These are phyloP conservation scores for Suhomyces anneliseae DNA, from an alignment of 1,139 yeast genomes.

Conservation along the genomic window DNA sequence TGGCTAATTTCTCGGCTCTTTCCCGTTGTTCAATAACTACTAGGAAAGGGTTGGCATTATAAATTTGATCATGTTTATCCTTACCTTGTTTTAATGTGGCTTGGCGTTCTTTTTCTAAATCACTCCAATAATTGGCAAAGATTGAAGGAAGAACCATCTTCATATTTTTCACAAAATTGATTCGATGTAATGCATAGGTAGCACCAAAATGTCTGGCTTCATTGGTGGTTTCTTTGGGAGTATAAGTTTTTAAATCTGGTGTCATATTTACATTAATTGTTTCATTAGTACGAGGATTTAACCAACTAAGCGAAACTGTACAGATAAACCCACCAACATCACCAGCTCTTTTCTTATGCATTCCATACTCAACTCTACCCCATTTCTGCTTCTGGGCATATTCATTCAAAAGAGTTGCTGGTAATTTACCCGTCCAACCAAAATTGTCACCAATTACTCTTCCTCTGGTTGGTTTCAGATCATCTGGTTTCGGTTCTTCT, in stretches of 20 bases:
- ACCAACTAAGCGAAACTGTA: conserved; percentile 62
- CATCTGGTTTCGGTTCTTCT: conserved; percentile 13
- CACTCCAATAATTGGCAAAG: conserved; percentile 77
- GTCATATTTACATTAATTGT: conserved; percentile 56
- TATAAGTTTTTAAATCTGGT: conserved; percentile 55
- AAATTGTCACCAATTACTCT: conserved; percentile 48
- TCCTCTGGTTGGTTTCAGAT: conserved; percentile 42
- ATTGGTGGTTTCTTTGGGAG: conserved; percentile 74
- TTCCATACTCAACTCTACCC: conserved; percentile 80
- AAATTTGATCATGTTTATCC: conserved; percentile 48
- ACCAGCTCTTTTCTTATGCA: conserved; percentile 39
- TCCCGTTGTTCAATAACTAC: conserved; percentile 58
- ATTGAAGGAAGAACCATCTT: conserved; percentile 85
- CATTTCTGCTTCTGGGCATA: conserved; percentile 87
- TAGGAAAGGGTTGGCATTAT: conserved; percentile 71
- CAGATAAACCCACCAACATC: conserved; percentile 57
- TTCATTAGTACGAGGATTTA: conserved; percentile 80
- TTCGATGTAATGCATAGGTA: conserved; percentile 77
- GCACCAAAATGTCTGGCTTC: conserved; percentile 93
- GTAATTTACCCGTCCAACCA: conserved; percentile 93
- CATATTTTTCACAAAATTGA: conserved; percentile 77
- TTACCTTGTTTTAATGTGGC: conserved; percentile 45
- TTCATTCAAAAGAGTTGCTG: conserved; percentile 83
- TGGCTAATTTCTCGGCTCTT: conserved; percentile 37
- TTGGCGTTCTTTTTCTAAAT: conserved; percentile 60